These are phyloP conservation scores for Aurantiochytrium sp. DNA, from an alignment of 108 stramenopile species.

Conservation along the genomic window DNA sequence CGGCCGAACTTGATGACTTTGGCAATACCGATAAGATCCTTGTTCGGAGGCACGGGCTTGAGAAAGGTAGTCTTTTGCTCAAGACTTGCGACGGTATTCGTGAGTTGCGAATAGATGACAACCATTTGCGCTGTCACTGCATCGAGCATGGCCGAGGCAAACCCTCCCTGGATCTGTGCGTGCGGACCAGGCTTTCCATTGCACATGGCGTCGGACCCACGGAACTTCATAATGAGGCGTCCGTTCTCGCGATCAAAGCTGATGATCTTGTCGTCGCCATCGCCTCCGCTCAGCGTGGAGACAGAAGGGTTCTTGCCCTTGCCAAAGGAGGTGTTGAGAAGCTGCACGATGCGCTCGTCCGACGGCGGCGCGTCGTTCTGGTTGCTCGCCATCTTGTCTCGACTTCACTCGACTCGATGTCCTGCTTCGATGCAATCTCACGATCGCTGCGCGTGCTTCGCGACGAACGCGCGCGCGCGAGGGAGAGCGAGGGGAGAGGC, in stretches of 20 bases:
- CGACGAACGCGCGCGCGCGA: too few relatives aligned
- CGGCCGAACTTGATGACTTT: slow-evolving; percentile 9
- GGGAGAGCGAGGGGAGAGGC: too few relatives aligned
- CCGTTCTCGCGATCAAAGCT: neutral
- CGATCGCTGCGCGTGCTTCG: neutral
- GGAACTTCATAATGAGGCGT: neutral
- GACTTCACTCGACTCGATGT: neutral
- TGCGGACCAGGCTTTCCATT: neutral
- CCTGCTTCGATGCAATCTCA: neutral
- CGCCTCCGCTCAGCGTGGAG: neutral
- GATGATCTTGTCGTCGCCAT: neutral
- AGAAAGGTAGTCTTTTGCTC: neutral
- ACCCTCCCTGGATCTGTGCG: neutral
- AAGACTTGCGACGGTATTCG: neutral
- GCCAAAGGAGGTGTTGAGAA: neutral
- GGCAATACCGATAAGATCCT: neutral
- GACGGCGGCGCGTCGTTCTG: neutral
- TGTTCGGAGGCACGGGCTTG: neutral
- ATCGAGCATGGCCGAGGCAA: slow-evolving; percentile 8
- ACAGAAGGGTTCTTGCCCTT: slow-evolving; percentile 2
- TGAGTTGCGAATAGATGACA: neutral
- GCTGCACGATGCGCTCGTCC: neutral
- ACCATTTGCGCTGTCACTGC: neutral
- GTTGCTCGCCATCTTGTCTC: neutral
- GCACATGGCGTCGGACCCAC: slow-evolving; percentile 15